Evolutionary conservation across 148 eudicot species (phyloP).

Genomic region (Amaranthus palmeri): DNA sequence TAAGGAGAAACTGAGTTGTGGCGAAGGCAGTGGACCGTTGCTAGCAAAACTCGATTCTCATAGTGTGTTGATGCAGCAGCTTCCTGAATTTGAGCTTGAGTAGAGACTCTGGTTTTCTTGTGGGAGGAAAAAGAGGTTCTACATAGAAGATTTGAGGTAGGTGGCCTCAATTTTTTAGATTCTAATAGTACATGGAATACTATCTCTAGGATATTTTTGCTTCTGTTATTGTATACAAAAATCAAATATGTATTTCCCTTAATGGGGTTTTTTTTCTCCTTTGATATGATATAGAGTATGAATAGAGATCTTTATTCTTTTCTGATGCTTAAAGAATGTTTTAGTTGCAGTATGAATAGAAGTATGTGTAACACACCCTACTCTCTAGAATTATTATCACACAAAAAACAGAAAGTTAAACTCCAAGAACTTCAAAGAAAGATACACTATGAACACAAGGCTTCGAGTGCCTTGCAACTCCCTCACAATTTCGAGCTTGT

Average conservation of each 20-base stretch:
- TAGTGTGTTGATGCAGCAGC: conserved; percentile 33
- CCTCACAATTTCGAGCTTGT: too few species aligned
- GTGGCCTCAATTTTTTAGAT: conserved; percentile 14
- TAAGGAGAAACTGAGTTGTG: conserved; percentile 36
- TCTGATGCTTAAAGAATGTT: background rate
- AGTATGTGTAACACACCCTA: too few species aligned
- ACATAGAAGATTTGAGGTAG: conserved; percentile 19
- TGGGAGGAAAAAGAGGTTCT: background rate
- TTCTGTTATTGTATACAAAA: conserved; percentile 7
- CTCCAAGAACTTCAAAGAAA: too few species aligned
- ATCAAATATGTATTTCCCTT: conserved; percentile 10
- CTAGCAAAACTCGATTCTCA: conserved; percentile 55
- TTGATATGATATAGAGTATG: background rate
- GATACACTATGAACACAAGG: too few species aligned
- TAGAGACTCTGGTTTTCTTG: background rate
- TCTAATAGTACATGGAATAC: conserved; percentile 3
- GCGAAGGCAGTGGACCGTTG: conserved; percentile 48
- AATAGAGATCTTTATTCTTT: background rate
- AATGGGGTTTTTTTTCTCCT: background rate
- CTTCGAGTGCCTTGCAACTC: too few species aligned
- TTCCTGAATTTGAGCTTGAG: conserved; percentile 59
- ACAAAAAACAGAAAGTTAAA: too few species aligned
- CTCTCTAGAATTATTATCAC: too few species aligned
- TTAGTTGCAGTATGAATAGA: conserved; percentile 1
- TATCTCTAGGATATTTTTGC: conserved; percentile 5